phyloP scores from a whole-genome alignment of 169 alveolate species.

The Blepharisma undulans region DNA sequence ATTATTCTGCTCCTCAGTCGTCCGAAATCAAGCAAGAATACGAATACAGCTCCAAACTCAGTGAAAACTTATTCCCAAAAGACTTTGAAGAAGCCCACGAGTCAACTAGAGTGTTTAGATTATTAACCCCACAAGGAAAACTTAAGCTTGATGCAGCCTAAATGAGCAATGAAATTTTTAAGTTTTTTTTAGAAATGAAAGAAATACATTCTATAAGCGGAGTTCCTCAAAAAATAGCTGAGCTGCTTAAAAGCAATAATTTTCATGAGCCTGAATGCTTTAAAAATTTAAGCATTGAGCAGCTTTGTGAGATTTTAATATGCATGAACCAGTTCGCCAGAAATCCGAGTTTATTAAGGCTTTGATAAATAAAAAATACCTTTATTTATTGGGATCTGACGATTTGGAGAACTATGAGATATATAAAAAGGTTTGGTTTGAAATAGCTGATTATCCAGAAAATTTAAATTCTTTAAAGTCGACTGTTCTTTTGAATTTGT shows the following conservation, averaged over 20 bases:
- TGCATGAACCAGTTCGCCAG: not conserved
- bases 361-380: constrained; percentile 30
- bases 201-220: not conserved
- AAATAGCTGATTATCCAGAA: not conserved
- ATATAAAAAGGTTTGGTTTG: constrained; percentile 5
- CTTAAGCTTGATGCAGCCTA: not conserved
- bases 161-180: not conserved
- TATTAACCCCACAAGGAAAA: not conserved
- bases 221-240: not conserved
- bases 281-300: not conserved
- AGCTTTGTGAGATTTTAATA: not conserved
- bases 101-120: not conserved
- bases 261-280: not conserved
- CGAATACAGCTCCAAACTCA: not conserved
- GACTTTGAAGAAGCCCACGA: not conserved
- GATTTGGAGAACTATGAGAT: constrained; percentile 12
- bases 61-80: not conserved
- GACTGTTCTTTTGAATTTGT: not conserved
- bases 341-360: constrained; percentile 38
- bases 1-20: not conserved
- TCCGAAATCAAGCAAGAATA: not conserved
- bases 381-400: constrained; percentile 4
- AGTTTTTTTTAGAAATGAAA: not conserved
- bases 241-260: not conserved
- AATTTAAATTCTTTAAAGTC: not conserved